These are phyloP conservation scores for Gaertneriomyces semiglobifer DNA, from an alignment of 192 early-diverging fungal species.

Conservation along the genomic window DNA sequence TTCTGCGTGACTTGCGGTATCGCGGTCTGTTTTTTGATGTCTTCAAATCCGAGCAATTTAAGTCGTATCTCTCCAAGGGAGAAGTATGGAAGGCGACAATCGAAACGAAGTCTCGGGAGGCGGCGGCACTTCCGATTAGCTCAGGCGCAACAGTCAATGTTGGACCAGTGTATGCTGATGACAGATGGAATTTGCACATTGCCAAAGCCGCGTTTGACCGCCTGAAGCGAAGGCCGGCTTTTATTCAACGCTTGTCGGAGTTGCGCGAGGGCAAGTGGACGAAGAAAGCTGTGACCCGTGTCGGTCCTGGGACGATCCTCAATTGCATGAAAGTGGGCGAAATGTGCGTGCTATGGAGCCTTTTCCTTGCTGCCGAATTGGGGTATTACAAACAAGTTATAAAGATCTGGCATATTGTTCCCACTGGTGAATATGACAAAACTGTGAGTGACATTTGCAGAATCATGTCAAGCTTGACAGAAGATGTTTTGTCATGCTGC, in stretches of 20 bases:
- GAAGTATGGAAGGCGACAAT: no score
- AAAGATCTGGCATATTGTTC: not conserved
- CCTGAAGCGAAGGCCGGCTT: no score
- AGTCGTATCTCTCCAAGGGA: not conserved
- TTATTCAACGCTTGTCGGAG: no score
- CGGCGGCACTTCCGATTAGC: no score
- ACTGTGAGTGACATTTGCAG: not conserved
- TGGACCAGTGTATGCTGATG: no score
- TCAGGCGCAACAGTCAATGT: no score
- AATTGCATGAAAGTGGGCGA: not conserved
- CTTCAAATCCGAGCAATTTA: not conserved
- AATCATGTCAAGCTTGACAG: not conserved
- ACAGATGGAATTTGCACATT: no score
- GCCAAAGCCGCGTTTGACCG: no score
- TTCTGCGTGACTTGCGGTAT: not conserved
- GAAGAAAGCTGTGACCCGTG: not conserved
- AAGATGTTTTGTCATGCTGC: not conserved
- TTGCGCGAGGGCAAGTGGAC: no score
- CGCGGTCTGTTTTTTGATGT: not conserved
- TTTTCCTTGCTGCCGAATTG: not conserved
- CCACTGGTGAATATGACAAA: not conserved
- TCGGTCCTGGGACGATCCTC: not conserved
- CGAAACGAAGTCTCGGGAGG: no score
- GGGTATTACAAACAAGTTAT: not conserved
- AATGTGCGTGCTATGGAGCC: constrained; percentile 3